Evolutionary conservation across 2,329 filamentous ascomycete species (phyloP).

Genomic region (Fusarium paranaense): DNA sequence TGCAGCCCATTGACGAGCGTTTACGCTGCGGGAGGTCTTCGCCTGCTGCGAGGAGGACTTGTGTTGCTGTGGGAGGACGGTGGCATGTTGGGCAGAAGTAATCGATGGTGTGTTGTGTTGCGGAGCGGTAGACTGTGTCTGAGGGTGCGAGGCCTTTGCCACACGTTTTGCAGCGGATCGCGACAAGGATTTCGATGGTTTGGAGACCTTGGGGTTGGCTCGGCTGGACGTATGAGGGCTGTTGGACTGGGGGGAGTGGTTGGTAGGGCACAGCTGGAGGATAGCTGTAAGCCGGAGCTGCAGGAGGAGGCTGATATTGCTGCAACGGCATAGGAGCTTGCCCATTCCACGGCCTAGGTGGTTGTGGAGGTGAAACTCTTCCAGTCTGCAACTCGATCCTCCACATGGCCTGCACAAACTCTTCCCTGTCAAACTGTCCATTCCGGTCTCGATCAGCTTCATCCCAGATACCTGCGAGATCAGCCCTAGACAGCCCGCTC

Average conservation of each 20-base stretch:
- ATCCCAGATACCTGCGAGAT: conserved; percentile 39
- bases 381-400: conserved; percentile 26
- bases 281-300: not conserved
- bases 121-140: conserved; percentile 5
- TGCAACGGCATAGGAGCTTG: not conserved
- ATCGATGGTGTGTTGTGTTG: not conserved
- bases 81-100: conserved; percentile 3
- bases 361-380: not conserved
- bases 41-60: not conserved
- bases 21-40: conserved; percentile 7
- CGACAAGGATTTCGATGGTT: conserved; percentile 8
- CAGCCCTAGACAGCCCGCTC: conserved; percentile 27
- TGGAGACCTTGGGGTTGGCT: not conserved
- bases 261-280: not conserved
- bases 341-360: not conserved
- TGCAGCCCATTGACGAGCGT: conserved; percentile 7
- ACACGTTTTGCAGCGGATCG: conserved; percentile 2
- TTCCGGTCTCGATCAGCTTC: conserved; percentile 37
- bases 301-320: not conserved
- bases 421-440: conserved; percentile 35
- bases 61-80: not conserved
- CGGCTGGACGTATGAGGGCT: not conserved
- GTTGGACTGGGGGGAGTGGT: not conserved
- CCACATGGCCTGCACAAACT: conserved; percentile 42
- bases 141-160: conserved; percentile 3